These are phyloP conservation scores for Lepidopterella palustris DNA, from an alignment of 495 filamentous ascomycete genomes.

Conservation along the genomic window DNA sequence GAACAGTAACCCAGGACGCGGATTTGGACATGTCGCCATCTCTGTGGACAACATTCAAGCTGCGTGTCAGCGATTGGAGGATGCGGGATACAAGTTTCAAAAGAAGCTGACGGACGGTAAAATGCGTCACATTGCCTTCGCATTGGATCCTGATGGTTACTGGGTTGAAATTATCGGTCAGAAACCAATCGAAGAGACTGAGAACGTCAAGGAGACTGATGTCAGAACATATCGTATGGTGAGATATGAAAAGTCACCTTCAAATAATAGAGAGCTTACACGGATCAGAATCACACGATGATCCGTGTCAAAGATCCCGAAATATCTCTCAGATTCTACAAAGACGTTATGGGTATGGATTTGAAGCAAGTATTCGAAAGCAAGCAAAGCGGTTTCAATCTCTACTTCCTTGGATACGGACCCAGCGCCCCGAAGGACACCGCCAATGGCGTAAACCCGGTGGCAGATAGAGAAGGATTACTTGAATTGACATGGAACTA, in stretches of 20 bases:
- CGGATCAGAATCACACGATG: slow-evolving; percentile 75
- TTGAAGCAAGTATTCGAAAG: slow-evolving; percentile 67
- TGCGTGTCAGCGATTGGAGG: slow-evolving; percentile 80
- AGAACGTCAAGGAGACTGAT: slow-evolving; percentile 50
- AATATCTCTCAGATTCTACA: slow-evolving; percentile 80
- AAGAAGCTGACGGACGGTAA: slow-evolving; percentile 85
- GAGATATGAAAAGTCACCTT: background rate
- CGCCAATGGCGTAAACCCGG: slow-evolving; percentile 46
- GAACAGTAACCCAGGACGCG: slow-evolving; percentile 76
- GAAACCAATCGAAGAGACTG: slow-evolving; percentile 43
- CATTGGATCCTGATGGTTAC: slow-evolving; percentile 86
- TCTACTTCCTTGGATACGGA: slow-evolving; percentile 88
- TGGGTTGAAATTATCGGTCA: slow-evolving; percentile 50
- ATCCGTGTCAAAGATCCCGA: slow-evolving; percentile 87
- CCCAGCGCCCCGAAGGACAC: slow-evolving; percentile 45
- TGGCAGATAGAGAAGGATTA: slow-evolving; percentile 69
- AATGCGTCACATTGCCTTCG: slow-evolving; percentile 88
- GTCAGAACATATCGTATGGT: slow-evolving; percentile 50
- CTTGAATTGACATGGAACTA: slow-evolving; percentile 96
- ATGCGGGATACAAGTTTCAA: slow-evolving; percentile 86
- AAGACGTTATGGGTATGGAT: slow-evolving; percentile 82
- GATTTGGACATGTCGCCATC: slow-evolving; percentile 88
- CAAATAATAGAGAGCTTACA: slow-evolving; percentile 5
- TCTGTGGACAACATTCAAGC: slow-evolving; percentile 85
- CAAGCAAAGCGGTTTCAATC: slow-evolving; percentile 65